Base-by-base conservation (phyloP, 1,284 basidiomycete genomes). In the Ustilago sp. region DNA sequence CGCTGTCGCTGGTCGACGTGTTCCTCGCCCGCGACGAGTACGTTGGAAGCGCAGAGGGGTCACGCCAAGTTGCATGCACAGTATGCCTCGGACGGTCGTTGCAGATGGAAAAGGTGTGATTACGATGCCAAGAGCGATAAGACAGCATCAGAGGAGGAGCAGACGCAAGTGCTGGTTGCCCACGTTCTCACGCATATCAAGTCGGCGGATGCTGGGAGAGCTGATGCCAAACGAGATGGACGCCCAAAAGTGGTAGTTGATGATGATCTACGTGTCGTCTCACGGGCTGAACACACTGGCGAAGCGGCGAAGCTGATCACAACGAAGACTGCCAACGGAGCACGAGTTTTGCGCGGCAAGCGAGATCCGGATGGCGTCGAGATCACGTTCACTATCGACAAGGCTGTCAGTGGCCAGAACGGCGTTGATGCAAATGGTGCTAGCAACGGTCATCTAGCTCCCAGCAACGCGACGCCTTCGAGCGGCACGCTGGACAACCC, bases 401-500 rank as follows among this genome's bases (percentile, higher is more conserved):
- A 63, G 47, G 41, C 13, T 9, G 39, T 9, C n/a, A 11, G 39
- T 23, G 51, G n/a, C 15, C 45, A 39, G 35, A 51, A 35, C 55
- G 34, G 50, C 15, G 34, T 36, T 23, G 9, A 34, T n/a, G 59
- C 39, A n/a, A 70, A 61, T 5, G 64, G 59, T 12, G 8, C 13
- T 8, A 53, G 11, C 62, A 58, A 56, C 45, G 78, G 47, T 28
- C 38, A 13, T 38, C 38, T 38, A 59, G 77, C 55, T 35, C 52
- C 43, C 2, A 28, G 32, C 54, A 66, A 15, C 58, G 62, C 35
- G 51, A 63, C 56, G 4, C 71, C 69, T 4, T 65, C 78, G 13
- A 47, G n/a, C 38, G 80, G 79, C 36, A 85, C 84, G 17, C 48
- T 80, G 6, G 83, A 85, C 59, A 67, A 76, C 28, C 83, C 83